Evolutionary conservation across 257 asterid genomes (phyloP).

Genomic region (Gentiana straminea): DNA sequence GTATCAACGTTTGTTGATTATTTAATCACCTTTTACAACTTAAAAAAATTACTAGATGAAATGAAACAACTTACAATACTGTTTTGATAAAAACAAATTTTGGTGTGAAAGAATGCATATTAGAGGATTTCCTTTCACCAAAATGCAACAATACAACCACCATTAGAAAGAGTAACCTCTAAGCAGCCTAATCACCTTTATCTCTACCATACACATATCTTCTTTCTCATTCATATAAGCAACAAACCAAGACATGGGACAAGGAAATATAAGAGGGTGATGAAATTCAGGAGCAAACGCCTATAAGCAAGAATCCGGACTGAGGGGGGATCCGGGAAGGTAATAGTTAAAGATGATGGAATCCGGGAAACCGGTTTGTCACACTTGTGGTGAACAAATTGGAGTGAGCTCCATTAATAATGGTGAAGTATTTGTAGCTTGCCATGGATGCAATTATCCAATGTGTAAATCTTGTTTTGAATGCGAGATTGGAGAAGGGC

Average conservation of each 20-base stretch:
- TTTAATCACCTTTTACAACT: too few species aligned
- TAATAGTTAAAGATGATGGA: slow-evolving; percentile 55
- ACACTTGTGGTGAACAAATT: slow-evolving; percentile 64
- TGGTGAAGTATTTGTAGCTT: slow-evolving; percentile 68
- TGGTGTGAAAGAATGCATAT: too few species aligned
- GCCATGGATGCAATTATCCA: slow-evolving; percentile 67
- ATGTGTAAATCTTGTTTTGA: slow-evolving; percentile 64
- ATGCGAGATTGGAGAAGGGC: slow-evolving; percentile 64
- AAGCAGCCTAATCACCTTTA: too few species aligned
- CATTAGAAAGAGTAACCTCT: too few species aligned
- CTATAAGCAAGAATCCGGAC: neutral
- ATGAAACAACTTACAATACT: too few species aligned
- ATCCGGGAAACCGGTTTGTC: slow-evolving; percentile 64
- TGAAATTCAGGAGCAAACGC: neutral
- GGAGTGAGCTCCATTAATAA: slow-evolving; percentile 25
- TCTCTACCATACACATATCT: too few species aligned
- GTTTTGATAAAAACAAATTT: too few species aligned
- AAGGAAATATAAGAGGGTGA: neutral
- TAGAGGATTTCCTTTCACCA: slow-evolving; percentile 22
- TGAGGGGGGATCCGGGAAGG: neutral
- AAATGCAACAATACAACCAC: slow-evolving; percentile 18
- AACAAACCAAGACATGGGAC: slow-evolving; percentile 2
- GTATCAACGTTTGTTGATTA: too few species aligned
- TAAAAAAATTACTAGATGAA: too few species aligned
- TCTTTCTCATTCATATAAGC: slow-evolving; percentile 7